Base-by-base conservation (phyloP, 306 rosid species). In the Astragalus glycyphyllos region DNA sequence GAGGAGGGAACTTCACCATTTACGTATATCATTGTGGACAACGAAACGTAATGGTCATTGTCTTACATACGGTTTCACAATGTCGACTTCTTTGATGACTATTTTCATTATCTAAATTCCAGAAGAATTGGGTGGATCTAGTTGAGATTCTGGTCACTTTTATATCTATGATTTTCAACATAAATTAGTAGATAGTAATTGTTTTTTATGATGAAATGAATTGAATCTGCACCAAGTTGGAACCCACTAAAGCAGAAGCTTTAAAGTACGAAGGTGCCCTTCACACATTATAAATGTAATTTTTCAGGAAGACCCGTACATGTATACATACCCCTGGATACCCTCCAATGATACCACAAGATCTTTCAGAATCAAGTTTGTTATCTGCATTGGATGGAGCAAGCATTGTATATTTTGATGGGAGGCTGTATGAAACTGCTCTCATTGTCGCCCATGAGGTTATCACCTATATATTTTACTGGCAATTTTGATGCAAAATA, bases 301-400 rank as follows among this genome's bases (percentile, higher is more conserved):
- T 73, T 82, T 74, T 75, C 86, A 95, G 99, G 89, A 88, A 89
- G 66, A 95, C 96, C 32, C 96, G 99, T 6, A 95, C 99, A 47
- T 91, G 99, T 72, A 91, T 94, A 61, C 86, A 82, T 84, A 91
- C 97, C 65, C 83, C 96, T 11, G 99, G 97, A 65, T 84, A 89
- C 86, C 97, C 97, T 85, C 86, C 90, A 54, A 83, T 91, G 97
- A 68, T 75, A 61, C 96, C 96, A 11, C 83, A 81, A 8, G 96
- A 95, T 44, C 91, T 95, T 75, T 15, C 96, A 3, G 79, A 46
- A 64, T 80, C 84, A 11, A 89, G 83, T 80, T 64, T 95, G 76
- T 64, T 80, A 59, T 88, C 96, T 73, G 88, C 90, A 32, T 32
- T 95, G 83, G 82, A 91, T 76, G 96, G 96, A 68, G 91, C 99